These are phyloP conservation scores for Pyrenophora tritici-repentis DNA, from an alignment of 2,329 filamentous ascomycete genomes.

Conservation along the genomic window DNA sequence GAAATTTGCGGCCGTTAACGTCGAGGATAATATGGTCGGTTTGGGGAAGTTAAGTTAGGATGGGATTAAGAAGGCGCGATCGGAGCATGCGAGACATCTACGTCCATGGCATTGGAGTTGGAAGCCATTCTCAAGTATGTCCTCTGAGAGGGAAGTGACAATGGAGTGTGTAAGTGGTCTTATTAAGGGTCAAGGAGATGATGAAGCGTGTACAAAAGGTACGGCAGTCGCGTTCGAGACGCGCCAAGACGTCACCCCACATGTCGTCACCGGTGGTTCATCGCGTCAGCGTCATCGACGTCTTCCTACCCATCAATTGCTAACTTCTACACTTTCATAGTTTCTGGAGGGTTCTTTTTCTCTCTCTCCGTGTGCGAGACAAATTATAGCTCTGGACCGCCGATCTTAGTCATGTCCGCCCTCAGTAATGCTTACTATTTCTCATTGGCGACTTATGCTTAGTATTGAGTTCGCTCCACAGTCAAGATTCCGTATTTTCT, in stretches of 20 bases:
- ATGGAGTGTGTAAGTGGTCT: background rate
- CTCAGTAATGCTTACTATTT: no score
- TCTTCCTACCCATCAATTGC: background rate
- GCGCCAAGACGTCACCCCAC: background rate
- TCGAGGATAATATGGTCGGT: slow-evolving; percentile 9
- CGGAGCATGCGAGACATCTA: background rate
- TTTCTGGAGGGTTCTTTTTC: no score
- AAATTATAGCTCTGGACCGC: no score
- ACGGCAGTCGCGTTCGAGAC: background rate
- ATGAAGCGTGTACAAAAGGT: background rate
- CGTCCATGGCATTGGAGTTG: background rate
- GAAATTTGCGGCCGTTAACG: slow-evolving; percentile 7
- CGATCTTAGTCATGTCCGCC: no score
- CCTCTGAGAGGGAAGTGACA: no score
- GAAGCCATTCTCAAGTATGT: background rate
- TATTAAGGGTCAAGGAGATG: background rate
- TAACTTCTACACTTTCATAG: background rate
- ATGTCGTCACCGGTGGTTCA: background rate
- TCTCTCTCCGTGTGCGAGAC: no score
- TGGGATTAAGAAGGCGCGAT: background rate
- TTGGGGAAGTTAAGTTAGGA: background rate
- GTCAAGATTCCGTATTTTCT: no score
- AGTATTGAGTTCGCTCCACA: no score
- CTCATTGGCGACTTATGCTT: no score
- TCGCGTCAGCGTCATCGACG: background rate